Evolutionary conservation across 768 basidiomycete species (phyloP).

Genomic region (Pulveroboletus ravenelii): DNA sequence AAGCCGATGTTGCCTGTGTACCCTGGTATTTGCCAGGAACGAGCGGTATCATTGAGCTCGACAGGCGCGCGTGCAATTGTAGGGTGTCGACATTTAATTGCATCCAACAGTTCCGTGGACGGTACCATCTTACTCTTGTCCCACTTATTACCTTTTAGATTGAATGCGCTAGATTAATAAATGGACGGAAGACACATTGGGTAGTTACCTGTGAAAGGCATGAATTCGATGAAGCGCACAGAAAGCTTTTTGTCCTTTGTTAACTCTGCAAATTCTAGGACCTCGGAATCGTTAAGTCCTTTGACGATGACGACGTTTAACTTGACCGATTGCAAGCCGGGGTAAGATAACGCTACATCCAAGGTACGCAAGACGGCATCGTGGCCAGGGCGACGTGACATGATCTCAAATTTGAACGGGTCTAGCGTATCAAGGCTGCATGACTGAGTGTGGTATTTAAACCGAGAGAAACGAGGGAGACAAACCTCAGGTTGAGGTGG

Average conservation of each 20-base stretch:
- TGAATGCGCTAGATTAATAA: constrained; percentile 2
- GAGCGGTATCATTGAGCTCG: constrained; percentile 74
- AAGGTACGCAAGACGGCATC: constrained; percentile 68
- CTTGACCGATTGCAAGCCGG: constrained; percentile 59
- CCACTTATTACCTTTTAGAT: constrained; percentile 74
- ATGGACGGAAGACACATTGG: background rate
- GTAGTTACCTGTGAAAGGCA: constrained; percentile 80
- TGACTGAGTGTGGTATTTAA: constrained; percentile 2
- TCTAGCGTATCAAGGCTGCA: constrained; percentile 78
- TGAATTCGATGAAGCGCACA: constrained; percentile 88
- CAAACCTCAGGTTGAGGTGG: constrained; percentile 64
- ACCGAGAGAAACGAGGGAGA: background rate
- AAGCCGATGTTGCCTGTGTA: constrained; percentile 73
- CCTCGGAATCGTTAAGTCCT: constrained; percentile 77
- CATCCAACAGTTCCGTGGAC: constrained; percentile 56
- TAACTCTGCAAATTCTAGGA: constrained; percentile 74
- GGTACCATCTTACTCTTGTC: constrained; percentile 77
- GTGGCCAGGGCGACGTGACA: constrained; percentile 76
- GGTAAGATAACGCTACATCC: constrained; percentile 52
- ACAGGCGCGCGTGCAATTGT: constrained; percentile 54
- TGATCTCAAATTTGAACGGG: constrained; percentile 82
- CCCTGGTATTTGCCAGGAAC: constrained; percentile 71
- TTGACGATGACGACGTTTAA: constrained; percentile 82
- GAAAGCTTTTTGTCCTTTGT: constrained; percentile 59
- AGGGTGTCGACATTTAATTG: constrained; percentile 47